Base-by-base conservation (phyloP, 768 basidiomycete species). In the Tricholoma furcatifolium region DNA sequence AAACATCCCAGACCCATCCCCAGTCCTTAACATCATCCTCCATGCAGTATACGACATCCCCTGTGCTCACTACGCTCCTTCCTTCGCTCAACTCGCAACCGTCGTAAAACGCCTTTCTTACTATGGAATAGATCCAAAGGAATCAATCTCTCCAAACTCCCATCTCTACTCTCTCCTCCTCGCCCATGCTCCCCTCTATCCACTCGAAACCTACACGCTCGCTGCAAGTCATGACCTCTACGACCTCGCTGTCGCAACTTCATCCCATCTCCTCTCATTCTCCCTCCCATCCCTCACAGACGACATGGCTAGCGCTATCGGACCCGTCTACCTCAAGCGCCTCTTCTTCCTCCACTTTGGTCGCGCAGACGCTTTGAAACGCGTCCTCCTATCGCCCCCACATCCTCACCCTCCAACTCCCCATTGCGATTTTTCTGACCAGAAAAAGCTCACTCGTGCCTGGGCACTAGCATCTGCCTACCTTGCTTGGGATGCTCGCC, bases 311-410 rank as follows among this genome's bases (percentile, higher is more conserved):
- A 72, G 77, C 43, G 76, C 73, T 39, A 91, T 93, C 47, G 89
- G 90, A 7, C 79, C 91, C 2, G 69, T 83, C 18, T 93, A 93
- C 62, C 72, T 93, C 56, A 91, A 89, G 61, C 82, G 87, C 30
- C 75, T 93, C 24, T 91, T 93, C 67, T 91, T 89, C 65, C 72
- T 93, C 21, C 91, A 93, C 61, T 85, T 91, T 61, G 90, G 91
- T 9, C 85, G 91, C 24, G 75, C 82, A 3, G 91, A 93, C 54
- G 90, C 90, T 9, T 76, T 93, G 30, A 93, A 92, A 65, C 82
- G 88, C 30, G 79, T 91, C 18, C 73, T 93, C 12, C 74, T 87
- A 5, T 80, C 85, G 3, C 90, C 89, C 0, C 90, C 90, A 3
- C 81, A 82, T 50, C 83, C 85, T 2, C 90, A 92, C 63, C 73